Evolutionary conservation across 805 yeast species (phyloP), one percentile per base, ranked within the genome.

Genomic region (Candida verbasci): DNA sequence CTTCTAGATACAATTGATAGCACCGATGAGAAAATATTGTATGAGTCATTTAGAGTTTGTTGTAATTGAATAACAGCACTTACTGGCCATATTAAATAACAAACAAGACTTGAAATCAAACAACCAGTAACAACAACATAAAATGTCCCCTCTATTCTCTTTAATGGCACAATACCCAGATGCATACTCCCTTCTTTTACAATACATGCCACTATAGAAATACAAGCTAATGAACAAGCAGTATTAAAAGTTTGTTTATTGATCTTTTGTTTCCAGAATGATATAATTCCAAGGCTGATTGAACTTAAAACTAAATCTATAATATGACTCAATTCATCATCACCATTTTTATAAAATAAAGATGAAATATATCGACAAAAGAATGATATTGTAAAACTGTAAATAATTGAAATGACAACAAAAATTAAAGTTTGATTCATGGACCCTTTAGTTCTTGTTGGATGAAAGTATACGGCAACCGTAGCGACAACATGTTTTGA

Each of bases 401-500:
- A 86, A 3, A 63, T 35, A 11, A 84, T 56, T 1, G 87, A 65
- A 2, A 74, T 39, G 0, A 68, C 46, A 3, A 81, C 89, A 58
- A 76, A 86, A 29, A 75, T 52, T 12, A 82, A 55, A 9, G 88
- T 79, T 51, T 86, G 87, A 41, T 78, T 72, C 91, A 86, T 86
- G 14, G 86, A 76, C 0, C 95, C 95, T 39, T 76, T 74, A 0
- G 93, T 72, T 33, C 95, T 58, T 1, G 89, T 74, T 0, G 95
- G 87, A 51, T 86, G 93, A 64, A 86, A 86, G 56, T 86, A 86
- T 2, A 86, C 93, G 1, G 86, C 82, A 8, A 82, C 82, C 0
- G 95, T 86, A 25, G 94, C 87, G 3, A 82, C 79, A 44, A 84
- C 72, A 62, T 86, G 95, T 53, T 86, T 86, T 9, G 83, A 77